Evolutionary conservation across 805 yeast species (phyloP), one percentile per base, ranked within the genome.

Genomic region (Wickerhamiella lipophila): DNA sequence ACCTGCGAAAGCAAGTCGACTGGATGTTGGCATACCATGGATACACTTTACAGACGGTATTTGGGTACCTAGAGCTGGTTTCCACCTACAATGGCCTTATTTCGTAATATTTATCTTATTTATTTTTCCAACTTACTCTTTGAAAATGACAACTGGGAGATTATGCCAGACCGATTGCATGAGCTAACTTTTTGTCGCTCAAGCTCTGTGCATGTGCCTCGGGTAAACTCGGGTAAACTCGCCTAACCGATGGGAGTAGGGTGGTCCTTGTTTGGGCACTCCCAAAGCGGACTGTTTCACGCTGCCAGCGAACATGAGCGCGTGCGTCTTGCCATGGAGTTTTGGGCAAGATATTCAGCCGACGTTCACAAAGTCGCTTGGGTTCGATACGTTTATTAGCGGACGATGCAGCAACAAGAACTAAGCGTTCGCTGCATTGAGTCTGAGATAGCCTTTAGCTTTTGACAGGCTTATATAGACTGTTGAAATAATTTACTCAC

Each of bases 231-330:
- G n/a, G n/a, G n/a, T n/a, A n/a, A n/a, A n/a, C n/a, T n/a, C n/a
- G n/a, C n/a, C n/a, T n/a, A n/a, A n/a, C n/a, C n/a, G n/a, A n/a
- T n/a, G n/a, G n/a, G n/a, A n/a, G n/a, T n/a, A n/a, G n/a, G 57
- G 76, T 77, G 63, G 81, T 83, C 38, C 77, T 79, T 63, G 85
- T 72, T 64, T 85, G 84, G 62, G 86, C 95, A 4, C 94, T 85
- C 63, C 83, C 87, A 67, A 83, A 81, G 64, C 88, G 95, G 53
- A 87, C 76, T 56, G 75, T 74, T 62, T 92, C 96, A 0, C 95
- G 87, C 62, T 87, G 88, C 92, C 95, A 89, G 73, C 85, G 75
- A 1, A 96, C 86, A 62, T 83, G 89, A 0, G 84, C 71, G 23
- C 74, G 63, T 49, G 73, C 64, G 56, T 81, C 87, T 52, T 82